Evolutionary conservation across 257 asterid species (phyloP), one percentile per base, ranked within the genome.

Genomic region (Echites panduratus): DNA sequence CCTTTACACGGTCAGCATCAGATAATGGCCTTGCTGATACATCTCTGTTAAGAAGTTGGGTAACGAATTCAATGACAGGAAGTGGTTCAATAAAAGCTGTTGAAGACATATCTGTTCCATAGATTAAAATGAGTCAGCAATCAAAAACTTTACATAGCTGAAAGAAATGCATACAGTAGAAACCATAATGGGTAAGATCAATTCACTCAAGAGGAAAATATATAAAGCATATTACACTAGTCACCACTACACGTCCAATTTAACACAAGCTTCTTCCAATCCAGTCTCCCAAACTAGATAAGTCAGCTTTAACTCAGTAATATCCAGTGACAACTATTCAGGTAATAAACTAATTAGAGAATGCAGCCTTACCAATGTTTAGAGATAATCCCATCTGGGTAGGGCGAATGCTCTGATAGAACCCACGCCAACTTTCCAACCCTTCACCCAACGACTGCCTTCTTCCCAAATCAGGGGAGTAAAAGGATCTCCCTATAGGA

Each of bases 1-100:
- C 99, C 96, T 95, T 95, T 19, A 95, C 96, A 49, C 98, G 96
- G 75, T 90, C 98, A 80, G 99, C 88, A 79, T 95, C 99, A 59
- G 96, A 87, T 58, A 95, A 83, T 57, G 95, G 95, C 53, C 98
- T 84, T 26, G 93, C 71, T 2, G 91, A 76, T 6, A 89, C 89
- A 68, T 92, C 98, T 79, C 96, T 83, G 74, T 84, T 90, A 62
- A 92, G 91, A 80, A 95, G 96, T 82, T 90, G 94, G 53, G 87
- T 50, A 10, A 92, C 98, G 74, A 95, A 95, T 22, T 88, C 97
- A 58, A 92, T 88, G 16, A 95, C 97, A 6, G 94, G 95, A 20
- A 95, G 91, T 61, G 99, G 96, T 86, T 92, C 99, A 56, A 95
- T 90, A 83, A 95, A 95, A 7, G 98, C 96, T 44, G 98, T 95